These are phyloP conservation scores for Xylaria sp. DNA, from an alignment of 2,329 filamentous ascomycete species.

Conservation along the genomic window DNA sequence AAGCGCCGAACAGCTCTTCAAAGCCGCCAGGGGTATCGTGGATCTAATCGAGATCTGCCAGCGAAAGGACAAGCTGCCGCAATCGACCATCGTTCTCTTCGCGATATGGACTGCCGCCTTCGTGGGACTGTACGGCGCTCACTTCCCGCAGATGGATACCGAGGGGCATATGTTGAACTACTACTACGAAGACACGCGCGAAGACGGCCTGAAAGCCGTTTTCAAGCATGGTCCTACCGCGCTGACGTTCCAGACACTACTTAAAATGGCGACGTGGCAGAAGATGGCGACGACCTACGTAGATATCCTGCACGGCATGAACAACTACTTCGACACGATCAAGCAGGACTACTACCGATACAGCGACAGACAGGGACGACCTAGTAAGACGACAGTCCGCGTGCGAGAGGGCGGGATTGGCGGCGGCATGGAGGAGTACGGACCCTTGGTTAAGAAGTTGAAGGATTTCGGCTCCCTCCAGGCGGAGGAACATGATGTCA, in stretches of 20 bases:
- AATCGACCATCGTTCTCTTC: constrained; percentile 64
- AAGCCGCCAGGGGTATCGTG: constrained; percentile 57
- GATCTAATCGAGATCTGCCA: constrained; percentile 59
- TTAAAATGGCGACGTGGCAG: constrained; percentile 46
- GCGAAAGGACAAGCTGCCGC: constrained; percentile 54
- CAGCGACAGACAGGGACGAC: constrained; percentile 23
- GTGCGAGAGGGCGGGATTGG: constrained; percentile 41
- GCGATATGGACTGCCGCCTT: constrained; percentile 63
- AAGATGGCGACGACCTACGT: constrained; percentile 55
- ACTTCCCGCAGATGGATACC: constrained; percentile 65
- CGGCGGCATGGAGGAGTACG: constrained; percentile 53
- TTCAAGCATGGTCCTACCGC: constrained; percentile 40
- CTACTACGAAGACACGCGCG: constrained; percentile 32
- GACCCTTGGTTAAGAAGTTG: constrained; percentile 35
- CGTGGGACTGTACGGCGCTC: constrained; percentile 58
- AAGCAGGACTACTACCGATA: constrained; percentile 43
- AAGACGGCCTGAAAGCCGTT: constrained; percentile 26
- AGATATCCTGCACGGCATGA: constrained; percentile 48
- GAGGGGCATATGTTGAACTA: constrained; percentile 45
- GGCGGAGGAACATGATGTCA: constrained; percentile 31
- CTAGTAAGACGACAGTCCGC: constrained; percentile 33
- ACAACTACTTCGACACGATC: constrained; percentile 47
- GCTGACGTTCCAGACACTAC: constrained; percentile 45
- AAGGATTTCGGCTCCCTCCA: constrained; percentile 42
- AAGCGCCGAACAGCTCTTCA: constrained; percentile 58